phyloP scores from a whole-genome alignment of 257 asterid species.

The Solanum microdontum region DNA sequence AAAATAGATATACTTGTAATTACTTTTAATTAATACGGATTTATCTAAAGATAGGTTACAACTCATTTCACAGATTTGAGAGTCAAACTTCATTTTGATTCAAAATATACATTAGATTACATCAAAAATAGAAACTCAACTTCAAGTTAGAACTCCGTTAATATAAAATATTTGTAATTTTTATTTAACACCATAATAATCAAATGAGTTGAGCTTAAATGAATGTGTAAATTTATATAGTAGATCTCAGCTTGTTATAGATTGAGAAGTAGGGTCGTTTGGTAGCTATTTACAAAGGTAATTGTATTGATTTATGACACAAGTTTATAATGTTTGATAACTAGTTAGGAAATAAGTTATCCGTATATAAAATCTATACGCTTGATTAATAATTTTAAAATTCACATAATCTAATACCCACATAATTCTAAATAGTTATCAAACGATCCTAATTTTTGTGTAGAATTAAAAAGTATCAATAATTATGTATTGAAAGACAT shows the following conservation, averaged over 20 bases:
- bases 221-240: not conserved
- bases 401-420: too few species aligned
- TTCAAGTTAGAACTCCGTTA: not conserved
- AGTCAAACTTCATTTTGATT: not conserved
- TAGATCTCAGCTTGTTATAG: not conserved
- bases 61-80: not conserved
- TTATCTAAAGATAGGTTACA: not conserved
- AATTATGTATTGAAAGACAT: too few species aligned
- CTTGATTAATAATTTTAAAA: too few species aligned
- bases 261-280: not conserved
- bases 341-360: not conserved
- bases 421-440: not conserved
- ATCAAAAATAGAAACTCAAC: not conserved
- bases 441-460: not conserved
- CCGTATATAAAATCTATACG: too few species aligned
- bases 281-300: not conserved
- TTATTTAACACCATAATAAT: not conserved
- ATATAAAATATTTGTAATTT: not conserved
- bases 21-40: not conserved
- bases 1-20: not conserved
- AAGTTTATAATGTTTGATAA: not conserved
- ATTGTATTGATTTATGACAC: not conserved
- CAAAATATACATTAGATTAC: not conserved
- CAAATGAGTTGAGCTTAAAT: not conserved
- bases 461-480: not conserved